These are phyloP conservation scores for Podila minutissima DNA, from an alignment of 192 early-diverging fungal species.

Conservation along the genomic window DNA sequence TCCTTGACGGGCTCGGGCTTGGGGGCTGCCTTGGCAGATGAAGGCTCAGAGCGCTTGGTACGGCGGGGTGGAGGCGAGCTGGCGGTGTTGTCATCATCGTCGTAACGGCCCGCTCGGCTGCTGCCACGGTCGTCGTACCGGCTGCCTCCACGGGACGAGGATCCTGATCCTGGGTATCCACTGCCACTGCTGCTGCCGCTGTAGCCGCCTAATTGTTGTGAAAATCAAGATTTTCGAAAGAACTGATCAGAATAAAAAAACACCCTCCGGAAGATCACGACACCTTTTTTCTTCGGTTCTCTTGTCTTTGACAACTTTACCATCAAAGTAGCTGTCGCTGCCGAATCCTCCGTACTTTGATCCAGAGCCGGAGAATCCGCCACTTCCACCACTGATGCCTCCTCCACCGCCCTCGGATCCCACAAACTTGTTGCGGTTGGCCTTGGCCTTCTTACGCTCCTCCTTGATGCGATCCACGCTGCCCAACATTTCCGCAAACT, in stretches of 20 bases:
- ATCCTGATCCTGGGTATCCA: conserved; percentile 32
- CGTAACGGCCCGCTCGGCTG: conserved; percentile 50
- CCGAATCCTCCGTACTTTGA: conserved; percentile 73
- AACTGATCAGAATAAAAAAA: not conserved
- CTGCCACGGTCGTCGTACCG: conserved; percentile 37
- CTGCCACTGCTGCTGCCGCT: conserved; percentile 13
- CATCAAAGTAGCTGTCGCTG: conserved; percentile 61
- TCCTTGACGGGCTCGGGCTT: conserved; percentile 51
- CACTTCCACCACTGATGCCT: conserved; percentile 31
- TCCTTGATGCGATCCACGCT: conserved; percentile 81
- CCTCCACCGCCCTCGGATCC: conserved; percentile 59
- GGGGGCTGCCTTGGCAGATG: conserved; percentile 33
- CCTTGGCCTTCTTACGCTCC: conserved; percentile 91
- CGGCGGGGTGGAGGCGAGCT: conserved; percentile 36
- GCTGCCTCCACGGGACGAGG: conserved; percentile 16
- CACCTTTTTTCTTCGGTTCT: too few species aligned
- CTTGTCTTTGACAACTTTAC: not conserved
- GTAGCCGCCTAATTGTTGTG: conserved; percentile 9
- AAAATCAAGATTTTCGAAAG: not conserved
- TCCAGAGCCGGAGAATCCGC: conserved; percentile 40
- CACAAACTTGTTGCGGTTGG: conserved; percentile 91
- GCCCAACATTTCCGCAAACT: conserved; percentile 85
- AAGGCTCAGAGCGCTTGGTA: conserved; percentile 32
- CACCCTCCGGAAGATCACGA: not conserved
- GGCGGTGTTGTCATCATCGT: conserved; percentile 35